Percentiles rank a stretch among this genome's conserved stretches.
phyloP scores from a whole-genome alignment of 1,139 yeast species.

The Taphrina populina region DNA sequence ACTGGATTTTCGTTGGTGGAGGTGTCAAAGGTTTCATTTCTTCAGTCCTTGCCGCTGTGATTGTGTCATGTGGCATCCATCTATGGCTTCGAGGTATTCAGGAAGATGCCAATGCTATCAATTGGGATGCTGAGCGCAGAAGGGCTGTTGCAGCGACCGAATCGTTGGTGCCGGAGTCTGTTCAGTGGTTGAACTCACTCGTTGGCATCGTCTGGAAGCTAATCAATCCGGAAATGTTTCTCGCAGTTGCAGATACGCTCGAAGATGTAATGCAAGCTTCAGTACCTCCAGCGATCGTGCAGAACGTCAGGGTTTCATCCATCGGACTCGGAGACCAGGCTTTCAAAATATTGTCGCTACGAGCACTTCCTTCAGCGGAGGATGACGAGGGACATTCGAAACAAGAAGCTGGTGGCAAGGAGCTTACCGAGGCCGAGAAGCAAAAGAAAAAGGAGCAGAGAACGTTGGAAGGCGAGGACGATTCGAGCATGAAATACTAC shows the following conservation, averaged over 20 bases:
- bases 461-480: conserved; percentile 30
- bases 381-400: conserved; percentile 24
- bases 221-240: conserved; percentile 35
- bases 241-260: conserved; percentile 33
- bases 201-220: conserved; percentile 32
- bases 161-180: conserved; percentile 34
- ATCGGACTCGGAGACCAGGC: conserved; percentile 33
- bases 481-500: conserved; percentile 23
- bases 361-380: conserved; percentile 33
- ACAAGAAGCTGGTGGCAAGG: conserved; percentile 6
- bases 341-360: conserved; percentile 32
- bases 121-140: conserved; percentile 34
- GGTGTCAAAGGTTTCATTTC: conserved; percentile 28
- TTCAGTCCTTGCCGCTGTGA: conserved; percentile 27
- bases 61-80: conserved; percentile 28
- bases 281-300: conserved; percentile 30
- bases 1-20: conserved; percentile 28
- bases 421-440: conserved; percentile 15
- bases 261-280: conserved; percentile 37
- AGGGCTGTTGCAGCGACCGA: conserved; percentile 33
- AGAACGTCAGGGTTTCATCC: conserved; percentile 32
- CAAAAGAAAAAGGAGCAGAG: conserved; percentile 30
- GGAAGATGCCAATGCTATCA: conserved; percentile 29
- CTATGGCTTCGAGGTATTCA: conserved; percentile 32
- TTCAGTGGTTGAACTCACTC: conserved; percentile 34